phyloP scores from a whole-genome alignment of 495 filamentous ascomycete species.

The Apiosordaria backusii region DNA sequence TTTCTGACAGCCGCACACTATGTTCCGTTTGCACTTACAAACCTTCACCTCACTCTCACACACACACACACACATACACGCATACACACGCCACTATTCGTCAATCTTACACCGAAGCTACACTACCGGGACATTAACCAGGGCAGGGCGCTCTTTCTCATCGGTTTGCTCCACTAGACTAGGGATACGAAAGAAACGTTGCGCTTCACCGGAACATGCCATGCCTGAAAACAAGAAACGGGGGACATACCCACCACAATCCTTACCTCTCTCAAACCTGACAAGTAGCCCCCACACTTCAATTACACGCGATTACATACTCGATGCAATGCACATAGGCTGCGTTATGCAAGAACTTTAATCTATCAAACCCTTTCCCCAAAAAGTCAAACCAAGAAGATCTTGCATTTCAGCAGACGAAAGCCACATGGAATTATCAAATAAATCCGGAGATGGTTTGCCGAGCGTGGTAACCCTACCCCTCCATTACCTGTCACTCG shows the following conservation, averaged over 20 bases:
- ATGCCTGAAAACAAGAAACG: neutral
- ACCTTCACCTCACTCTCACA: too few relatives aligned
- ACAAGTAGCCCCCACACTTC: too few relatives aligned
- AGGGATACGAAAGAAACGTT: neutral
- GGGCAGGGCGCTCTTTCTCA: neutral
- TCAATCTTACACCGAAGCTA: neutral
- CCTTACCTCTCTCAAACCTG: too few relatives aligned
- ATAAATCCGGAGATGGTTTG: neutral
- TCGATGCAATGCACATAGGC: too few relatives aligned
- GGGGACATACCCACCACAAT: too few relatives aligned
- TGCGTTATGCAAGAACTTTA: neutral
- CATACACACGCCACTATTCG: too few relatives aligned
- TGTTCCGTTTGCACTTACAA: neutral
- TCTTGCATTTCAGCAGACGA: neutral
- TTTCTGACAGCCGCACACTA: neutral
- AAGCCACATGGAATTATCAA: neutral
- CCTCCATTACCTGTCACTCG: neutral
- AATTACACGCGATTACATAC: too few relatives aligned
- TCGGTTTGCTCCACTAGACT: neutral
- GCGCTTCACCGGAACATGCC: neutral
- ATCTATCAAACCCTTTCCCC: neutral
- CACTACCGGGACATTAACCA: neutral
- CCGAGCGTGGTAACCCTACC: neutral
- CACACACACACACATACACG: too few relatives aligned
- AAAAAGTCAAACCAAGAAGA: neutral